Base-by-base conservation (phyloP, 2,329 filamentous ascomycete genomes). In the Whalleya microplaca region DNA sequence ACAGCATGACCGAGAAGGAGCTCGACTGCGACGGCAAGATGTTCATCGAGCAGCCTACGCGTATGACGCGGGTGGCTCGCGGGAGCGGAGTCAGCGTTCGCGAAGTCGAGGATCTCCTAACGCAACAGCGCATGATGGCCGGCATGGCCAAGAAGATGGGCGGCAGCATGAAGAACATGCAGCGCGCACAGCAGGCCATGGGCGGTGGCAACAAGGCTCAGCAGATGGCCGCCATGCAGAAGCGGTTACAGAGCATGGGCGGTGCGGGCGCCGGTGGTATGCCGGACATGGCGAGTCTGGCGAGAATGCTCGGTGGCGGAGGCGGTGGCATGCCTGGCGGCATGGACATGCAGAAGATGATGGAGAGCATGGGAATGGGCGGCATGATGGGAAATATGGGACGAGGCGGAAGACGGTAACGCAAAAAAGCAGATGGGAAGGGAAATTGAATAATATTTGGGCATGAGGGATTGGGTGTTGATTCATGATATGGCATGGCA, bases 111-210 rank as follows among this genome's bases (percentile, higher is more conserved):
- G 95, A 99, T 70, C 80, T 99, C 6, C 84, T 99, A n/a, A 96
- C 93, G 0, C 95, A 99, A 76, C 94, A 98, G 73, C 88, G 91
- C 66, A 96, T 98, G 90, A 99, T 99, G 95, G 91, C 92, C 0
- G 91, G 91, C 56, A 97, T 99, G 92, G 95, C 95, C 47, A 99
- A 98, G 87, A 96, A 96, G 79, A 96, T 99, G 86, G 94, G 95
- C 55, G 93, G 93, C 41, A 93, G 91, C 72, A 96, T 96, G 89
- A 95, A 95, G 78, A 96, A 97, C 72, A 96, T 98, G 89, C 92
- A 97, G 73, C 87, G 89, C 49, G 93, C 93, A 0, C 93, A 98
- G 75, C 89, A 90, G 53, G 91, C 91, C 62, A 92, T 97, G 87
- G 91, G 89, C 23, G 92, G 93, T 44, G 90, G 88, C 27, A 96